phyloP scores from a whole-genome alignment of 2,329 filamentous ascomycete species.

The Erysiphe pulchra region DNA sequence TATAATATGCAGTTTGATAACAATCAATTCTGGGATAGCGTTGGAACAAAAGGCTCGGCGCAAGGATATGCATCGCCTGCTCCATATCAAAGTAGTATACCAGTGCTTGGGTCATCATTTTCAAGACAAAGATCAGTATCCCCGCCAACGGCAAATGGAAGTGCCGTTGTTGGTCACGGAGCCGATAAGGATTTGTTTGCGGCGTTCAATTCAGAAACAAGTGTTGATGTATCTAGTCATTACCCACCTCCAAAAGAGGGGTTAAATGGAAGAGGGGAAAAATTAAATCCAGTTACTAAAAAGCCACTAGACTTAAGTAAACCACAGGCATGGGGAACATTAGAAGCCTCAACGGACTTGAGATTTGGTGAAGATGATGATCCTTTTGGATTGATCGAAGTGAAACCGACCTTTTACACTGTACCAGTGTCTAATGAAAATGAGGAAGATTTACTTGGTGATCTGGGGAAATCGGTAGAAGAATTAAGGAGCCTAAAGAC shows the following conservation, averaged over 20 bases:
- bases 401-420: constrained; percentile 16
- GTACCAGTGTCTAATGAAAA: constrained; percentile 15
- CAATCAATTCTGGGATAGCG: constrained; percentile 47
- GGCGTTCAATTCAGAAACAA: constrained; percentile 38
- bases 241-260: constrained; percentile 28
- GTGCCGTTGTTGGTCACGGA: constrained; percentile 1
- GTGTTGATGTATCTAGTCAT: constrained; percentile 39
- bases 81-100: constrained; percentile 22
- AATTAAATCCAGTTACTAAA: constrained; percentile 17
- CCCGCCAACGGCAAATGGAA: constrained; percentile 8
- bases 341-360: constrained; percentile 6
- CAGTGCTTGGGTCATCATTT: constrained; percentile 14
- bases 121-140: constrained; percentile 11
- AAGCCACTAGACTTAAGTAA: constrained; percentile 24
- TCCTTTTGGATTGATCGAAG: constrained; percentile 54
- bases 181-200: constrained; percentile 41
- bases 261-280: constrained; percentile 14
- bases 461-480: constrained; percentile 36
- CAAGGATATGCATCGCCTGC: constrained; percentile 19
- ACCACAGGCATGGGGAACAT: constrained; percentile 26
- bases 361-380: constrained; percentile 43
- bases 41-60: constrained; percentile 26
- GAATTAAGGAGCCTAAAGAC: constrained; percentile 25
- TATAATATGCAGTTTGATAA: constrained; percentile 58
- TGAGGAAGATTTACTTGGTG: constrained; percentile 39